Conservation (phyloP, 23 red algal species). For the Gracilaria domingensis region DNA sequence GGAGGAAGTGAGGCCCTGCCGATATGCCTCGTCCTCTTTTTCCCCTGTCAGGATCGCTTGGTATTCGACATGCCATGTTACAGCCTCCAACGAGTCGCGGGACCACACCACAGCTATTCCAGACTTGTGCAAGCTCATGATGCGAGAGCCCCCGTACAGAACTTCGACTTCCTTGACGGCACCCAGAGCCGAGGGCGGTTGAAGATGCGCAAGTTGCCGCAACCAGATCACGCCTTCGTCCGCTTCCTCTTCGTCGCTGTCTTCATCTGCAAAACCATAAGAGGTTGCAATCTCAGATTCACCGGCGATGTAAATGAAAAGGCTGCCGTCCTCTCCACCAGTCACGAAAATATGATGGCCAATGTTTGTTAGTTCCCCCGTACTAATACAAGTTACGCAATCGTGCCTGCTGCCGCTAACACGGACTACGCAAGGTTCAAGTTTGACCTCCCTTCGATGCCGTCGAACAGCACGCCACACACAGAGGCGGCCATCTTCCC, state of each 20-base stretch:
- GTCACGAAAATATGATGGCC: constrained; percentile 47
- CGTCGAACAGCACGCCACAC: constrained; percentile 40
- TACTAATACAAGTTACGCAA: constrained; percentile 27
- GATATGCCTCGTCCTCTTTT: background rate
- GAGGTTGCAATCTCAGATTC: constrained; percentile 32
- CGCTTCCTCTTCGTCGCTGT: constrained; percentile 41
- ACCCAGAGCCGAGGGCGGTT: background rate
- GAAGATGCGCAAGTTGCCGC: constrained; percentile 46
- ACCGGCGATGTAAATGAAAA: constrained; percentile 53
- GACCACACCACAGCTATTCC: constrained; percentile 54
- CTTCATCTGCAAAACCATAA: background rate
- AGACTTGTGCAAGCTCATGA: constrained; percentile 34
- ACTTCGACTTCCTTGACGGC: constrained; percentile 51
- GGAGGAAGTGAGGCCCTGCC: background rate
- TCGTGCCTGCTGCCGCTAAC: constrained; percentile 29
- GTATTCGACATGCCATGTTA: constrained; percentile 47
- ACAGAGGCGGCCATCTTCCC: constrained; percentile 33
- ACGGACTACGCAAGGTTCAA: constrained; percentile 43
- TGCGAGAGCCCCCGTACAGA: constrained; percentile 29
- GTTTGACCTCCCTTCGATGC: constrained; percentile 19
- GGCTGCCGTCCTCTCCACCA: constrained; percentile 55
- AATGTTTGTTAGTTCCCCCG: constrained; percentile 27
- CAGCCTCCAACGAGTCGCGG: constrained; percentile 25
- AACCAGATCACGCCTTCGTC: constrained; percentile 53
- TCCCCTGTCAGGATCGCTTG: background rate